Conservation (phyloP, 2,329 filamentous ascomycete genomes). For the Claviceps cyperi region DNA sequence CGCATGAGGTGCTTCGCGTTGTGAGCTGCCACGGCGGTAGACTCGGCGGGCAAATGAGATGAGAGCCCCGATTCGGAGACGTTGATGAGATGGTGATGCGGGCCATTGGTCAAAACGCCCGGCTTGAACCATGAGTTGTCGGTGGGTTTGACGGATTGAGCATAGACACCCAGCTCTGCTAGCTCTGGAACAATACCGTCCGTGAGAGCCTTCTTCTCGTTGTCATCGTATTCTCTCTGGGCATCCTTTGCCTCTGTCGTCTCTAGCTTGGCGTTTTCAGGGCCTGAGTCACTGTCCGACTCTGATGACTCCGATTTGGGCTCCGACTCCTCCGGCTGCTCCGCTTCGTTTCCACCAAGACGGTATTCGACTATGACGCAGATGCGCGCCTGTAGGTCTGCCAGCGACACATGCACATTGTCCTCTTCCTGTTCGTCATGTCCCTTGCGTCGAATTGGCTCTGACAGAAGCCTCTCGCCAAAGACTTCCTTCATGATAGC, state of each 20-base stretch:
- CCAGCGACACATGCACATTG: slow-evolving; percentile 40
- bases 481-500: slow-evolving; percentile 52
- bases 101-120: slow-evolving; percentile 35
- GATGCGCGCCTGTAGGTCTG: slow-evolving; percentile 47
- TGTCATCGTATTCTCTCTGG: slow-evolving; percentile 36
- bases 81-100: slow-evolving; percentile 54
- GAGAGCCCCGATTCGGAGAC: slow-evolving; percentile 48
- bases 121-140: slow-evolving; percentile 51
- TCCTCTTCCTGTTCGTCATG: slow-evolving; percentile 36
- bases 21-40: slow-evolving; percentile 37
- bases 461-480: slow-evolving; percentile 43
- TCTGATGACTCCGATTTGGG: neutral
- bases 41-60: slow-evolving; percentile 31
- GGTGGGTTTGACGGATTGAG: slow-evolving; percentile 52
- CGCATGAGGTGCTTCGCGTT: slow-evolving; percentile 55
- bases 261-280: slow-evolving; percentile 21
- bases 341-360: slow-evolving; percentile 24
- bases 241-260: slow-evolving; percentile 31
- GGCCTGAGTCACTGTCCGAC: slow-evolving; percentile 20
- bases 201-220: slow-evolving; percentile 36
- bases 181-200: slow-evolving; percentile 48
- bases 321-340: neutral
- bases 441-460: slow-evolving; percentile 40
- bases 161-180: slow-evolving; percentile 51
- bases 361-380: slow-evolving; percentile 56